A percentile compares a stretch with the other conserved stretches of the same genome.
These are phyloP conservation scores for Ettlia oleoabundans DNA, from an alignment of 139 green algal species.

Conservation along the genomic window DNA sequence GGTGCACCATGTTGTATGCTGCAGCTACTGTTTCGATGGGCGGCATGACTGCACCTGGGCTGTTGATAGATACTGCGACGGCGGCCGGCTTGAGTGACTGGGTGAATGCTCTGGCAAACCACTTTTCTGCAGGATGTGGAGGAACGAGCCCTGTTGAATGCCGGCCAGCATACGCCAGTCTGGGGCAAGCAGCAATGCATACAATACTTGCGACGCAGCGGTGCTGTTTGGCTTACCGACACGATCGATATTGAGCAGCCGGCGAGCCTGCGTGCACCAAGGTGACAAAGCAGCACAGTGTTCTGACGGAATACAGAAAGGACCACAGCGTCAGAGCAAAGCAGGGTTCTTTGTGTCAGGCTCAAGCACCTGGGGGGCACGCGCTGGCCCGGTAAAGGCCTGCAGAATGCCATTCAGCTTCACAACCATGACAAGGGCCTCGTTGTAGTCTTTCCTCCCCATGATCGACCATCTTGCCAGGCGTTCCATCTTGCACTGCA, in stretches of 20 bases:
- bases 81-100: slow-evolving; percentile 36
- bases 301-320: too few species aligned
- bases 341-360: too few species aligned
- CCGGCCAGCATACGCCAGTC: too few species aligned
- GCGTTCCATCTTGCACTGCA: not conserved
- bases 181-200: not conserved
- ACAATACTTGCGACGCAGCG: not conserved
- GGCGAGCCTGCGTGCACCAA: slow-evolving; percentile 30
- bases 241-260: slow-evolving; percentile 43
- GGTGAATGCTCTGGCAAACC: slow-evolving; percentile 49
- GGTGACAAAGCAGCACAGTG: too few species aligned
- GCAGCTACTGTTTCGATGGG: not conserved
- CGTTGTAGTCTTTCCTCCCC: slow-evolving; percentile 28
- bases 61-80: slow-evolving; percentile 53
- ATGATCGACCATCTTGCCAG: slow-evolving; percentile 39
- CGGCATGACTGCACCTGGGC: slow-evolving; percentile 31
- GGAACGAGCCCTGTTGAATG: too few species aligned
- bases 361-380: slow-evolving; percentile 3
- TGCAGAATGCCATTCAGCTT: slow-evolving; percentile 41
- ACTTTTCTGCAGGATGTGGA: slow-evolving; percentile 44
- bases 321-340: too few species aligned
- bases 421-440: slow-evolving; percentile 41
- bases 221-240: not conserved
- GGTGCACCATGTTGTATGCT: not conserved
- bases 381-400: not conserved